Percentiles rank a stretch among this genome's conserved stretches.
Evolutionary conservation across 768 basidiomycete genomes (phyloP).

Genomic region (Termitomyces eurrhizus): DNA sequence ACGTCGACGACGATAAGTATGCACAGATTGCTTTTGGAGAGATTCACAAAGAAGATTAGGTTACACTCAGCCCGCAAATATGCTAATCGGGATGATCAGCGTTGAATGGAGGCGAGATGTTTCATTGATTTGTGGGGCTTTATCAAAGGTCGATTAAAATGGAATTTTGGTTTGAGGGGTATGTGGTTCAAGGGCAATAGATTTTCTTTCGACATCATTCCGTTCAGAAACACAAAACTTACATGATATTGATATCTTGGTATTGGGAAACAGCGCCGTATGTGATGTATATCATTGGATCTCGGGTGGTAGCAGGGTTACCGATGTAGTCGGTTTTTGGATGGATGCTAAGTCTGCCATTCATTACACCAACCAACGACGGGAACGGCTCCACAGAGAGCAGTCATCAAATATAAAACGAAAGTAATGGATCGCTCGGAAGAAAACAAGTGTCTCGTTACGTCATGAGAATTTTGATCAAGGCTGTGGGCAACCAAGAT

Average conservation of each 20-base stretch:
- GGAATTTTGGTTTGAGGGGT: not conserved
- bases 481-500: not conserved
- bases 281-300: not conserved
- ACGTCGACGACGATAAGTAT: not conserved
- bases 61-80: not conserved
- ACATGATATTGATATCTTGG: not conserved
- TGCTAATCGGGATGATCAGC: not conserved
- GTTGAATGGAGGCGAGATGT: not conserved
- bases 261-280: not conserved
- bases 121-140: no score
- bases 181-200: not conserved
- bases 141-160: not conserved
- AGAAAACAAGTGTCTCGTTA: not conserved
- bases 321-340: not conserved
- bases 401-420: not conserved
- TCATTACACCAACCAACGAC: not conserved
- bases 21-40: no score
- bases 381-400: not conserved
- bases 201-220: no score
- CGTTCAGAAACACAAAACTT: not conserved
- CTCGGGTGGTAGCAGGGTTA: not conserved
- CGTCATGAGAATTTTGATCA: not conserved
- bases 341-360: not conserved
- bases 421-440: not conserved
- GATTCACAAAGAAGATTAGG: not conserved